A percentile compares a stretch with the other conserved stretches of the same genome.
phyloP scores from a whole-genome alignment of 345 rosid genomes.

The Clarkia xantiana region DNA sequence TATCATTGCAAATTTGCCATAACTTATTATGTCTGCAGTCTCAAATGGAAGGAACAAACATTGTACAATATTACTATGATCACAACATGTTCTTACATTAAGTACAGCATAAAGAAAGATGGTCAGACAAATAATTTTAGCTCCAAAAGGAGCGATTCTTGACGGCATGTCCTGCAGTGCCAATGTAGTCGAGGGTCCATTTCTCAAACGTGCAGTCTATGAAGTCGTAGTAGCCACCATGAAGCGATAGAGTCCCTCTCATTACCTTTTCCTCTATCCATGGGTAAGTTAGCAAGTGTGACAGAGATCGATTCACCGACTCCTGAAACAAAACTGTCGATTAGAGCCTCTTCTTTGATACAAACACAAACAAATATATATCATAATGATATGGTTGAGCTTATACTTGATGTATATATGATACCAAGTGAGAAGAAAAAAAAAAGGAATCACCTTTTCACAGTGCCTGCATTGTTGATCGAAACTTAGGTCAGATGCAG shows the following conservation, averaged over 20 bases:
- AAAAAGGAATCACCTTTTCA: slow-evolving; percentile 41
- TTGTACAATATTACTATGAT: too few relatives aligned
- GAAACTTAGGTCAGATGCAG: slow-evolving; percentile 48
- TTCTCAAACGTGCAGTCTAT: slow-evolving; percentile 77
- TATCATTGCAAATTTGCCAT: too few relatives aligned
- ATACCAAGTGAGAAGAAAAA: neutral
- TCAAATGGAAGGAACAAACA: too few relatives aligned
- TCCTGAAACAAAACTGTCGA: slow-evolving; percentile 23
- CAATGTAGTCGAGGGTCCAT: slow-evolving; percentile 73
- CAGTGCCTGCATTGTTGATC: slow-evolving; percentile 83
- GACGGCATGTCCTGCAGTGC: slow-evolving; percentile 28
- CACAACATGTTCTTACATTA: too few relatives aligned
- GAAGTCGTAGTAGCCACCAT: slow-evolving; percentile 88
- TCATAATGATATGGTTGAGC: too few relatives aligned
- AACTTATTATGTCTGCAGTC: too few relatives aligned
- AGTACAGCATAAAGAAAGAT: too few relatives aligned
- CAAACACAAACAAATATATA: too few relatives aligned
- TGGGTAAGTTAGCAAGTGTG: slow-evolving; percentile 67
- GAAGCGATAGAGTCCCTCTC: slow-evolving; percentile 44
- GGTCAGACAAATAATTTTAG: neutral
- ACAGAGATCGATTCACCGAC: slow-evolving; percentile 60
- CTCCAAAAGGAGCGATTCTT: slow-evolving; percentile 53
- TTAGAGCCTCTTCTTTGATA: neutral
- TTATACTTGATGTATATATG: too few relatives aligned
- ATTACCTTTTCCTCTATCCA: slow-evolving; percentile 84